Evolutionary conservation across 169 alveolate species (phyloP).

Genomic region (Hepatocystis sp.): DNA sequence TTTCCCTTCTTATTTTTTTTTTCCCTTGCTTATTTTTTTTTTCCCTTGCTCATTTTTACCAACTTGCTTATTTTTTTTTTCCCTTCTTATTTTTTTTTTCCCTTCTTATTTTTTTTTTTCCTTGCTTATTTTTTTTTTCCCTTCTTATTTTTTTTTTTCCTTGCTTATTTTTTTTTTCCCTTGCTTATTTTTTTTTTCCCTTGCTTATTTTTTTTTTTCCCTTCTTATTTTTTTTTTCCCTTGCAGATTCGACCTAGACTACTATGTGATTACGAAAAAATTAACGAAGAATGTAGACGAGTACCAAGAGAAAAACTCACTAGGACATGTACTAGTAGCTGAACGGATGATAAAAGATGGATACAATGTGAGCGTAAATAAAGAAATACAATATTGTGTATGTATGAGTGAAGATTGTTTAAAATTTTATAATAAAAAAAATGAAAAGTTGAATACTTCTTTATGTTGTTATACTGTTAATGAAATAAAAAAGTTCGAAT

Average conservation of each 20-base stretch:
- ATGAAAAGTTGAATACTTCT: conserved; percentile 79
- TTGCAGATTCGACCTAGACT: conserved; percentile 62
- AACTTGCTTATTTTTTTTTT: no score
- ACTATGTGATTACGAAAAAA: conserved; percentile 49
- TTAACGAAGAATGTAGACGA: conserved; percentile 79
- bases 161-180: background rate
- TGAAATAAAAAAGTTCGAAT: conserved; percentile 88
- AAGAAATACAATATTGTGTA: conserved; percentile 94
- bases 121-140: no score
- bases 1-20: no score
- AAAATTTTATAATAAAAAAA: conserved; percentile 16
- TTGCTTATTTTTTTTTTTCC: background rate
- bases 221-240: background rate
- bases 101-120: no score
- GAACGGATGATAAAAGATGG: conserved; percentile 90
- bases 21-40: no score
- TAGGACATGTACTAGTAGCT: conserved; percentile 96
- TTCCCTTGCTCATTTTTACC: no score
- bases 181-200: background rate
- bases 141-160: no score
- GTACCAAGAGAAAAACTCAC: conserved; percentile 93
- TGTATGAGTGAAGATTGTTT: conserved; percentile 84
- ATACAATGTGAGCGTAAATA: conserved; percentile 88
- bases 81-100: no score
- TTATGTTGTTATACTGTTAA: conserved; percentile 91